Evolutionary conservation across 2,329 filamentous ascomycete genomes (phyloP).

Genomic region (Colletotrichum orbiculare): DNA sequence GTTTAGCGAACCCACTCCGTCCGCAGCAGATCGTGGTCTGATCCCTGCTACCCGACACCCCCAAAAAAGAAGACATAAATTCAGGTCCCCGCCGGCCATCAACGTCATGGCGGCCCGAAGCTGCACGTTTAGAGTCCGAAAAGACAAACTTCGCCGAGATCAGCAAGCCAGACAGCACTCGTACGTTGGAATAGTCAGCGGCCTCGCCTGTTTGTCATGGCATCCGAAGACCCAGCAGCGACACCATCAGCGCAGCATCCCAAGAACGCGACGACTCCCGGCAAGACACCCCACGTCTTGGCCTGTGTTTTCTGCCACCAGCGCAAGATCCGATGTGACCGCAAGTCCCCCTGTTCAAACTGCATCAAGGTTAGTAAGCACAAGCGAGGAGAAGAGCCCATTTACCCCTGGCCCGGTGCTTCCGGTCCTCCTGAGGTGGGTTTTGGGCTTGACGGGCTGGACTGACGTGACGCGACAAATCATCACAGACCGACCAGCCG

Average conservation of each 20-base stretch:
- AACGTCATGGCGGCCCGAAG: slow-evolving; percentile 4
- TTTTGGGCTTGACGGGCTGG: no score
- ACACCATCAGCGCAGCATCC: slow-evolving; percentile 7
- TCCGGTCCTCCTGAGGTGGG: no score
- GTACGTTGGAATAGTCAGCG: no score
- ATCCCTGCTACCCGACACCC: slow-evolving; percentile 1
- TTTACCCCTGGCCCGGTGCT: no score
- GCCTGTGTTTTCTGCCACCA: slow-evolving; percentile 68
- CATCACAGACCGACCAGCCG: slow-evolving; percentile 30
- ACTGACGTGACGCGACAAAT: slow-evolving; percentile 61
- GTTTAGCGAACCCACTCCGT: slow-evolving; percentile 15
- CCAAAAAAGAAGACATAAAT: slow-evolving; percentile 10
- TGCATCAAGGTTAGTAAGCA: slow-evolving; percentile 48
- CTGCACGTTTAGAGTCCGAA: slow-evolving; percentile 11
- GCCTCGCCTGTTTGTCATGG: slow-evolving; percentile 9
- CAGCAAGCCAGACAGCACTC: not conserved
- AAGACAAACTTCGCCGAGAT: not conserved
- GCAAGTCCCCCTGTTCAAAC: slow-evolving; percentile 65
- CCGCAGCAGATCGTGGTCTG: not conserved
- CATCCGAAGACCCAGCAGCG: slow-evolving; percentile 1
- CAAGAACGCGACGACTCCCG: slow-evolving; percentile 3
- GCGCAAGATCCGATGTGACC: slow-evolving; percentile 71
- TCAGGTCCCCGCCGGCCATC: not conserved
- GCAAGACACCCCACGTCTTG: slow-evolving; percentile 16
- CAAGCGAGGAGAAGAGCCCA: not conserved